Base-by-base conservation (phyloP, 495 filamentous ascomycete species). In the Aspergillus heteromorphus region DNA sequence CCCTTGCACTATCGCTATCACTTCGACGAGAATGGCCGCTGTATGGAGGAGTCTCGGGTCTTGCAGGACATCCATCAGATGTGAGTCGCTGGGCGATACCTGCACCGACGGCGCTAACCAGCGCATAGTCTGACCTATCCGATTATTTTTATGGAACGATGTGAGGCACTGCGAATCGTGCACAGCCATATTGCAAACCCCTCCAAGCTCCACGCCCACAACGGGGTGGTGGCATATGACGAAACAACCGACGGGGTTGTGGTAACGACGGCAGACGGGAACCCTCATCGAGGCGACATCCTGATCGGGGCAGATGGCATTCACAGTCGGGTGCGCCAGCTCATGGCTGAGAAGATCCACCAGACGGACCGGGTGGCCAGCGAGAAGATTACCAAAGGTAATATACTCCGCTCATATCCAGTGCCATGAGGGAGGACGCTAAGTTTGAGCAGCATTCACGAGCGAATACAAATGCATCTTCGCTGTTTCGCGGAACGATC, bases 291-390 rank as follows among this genome's bases (percentile, higher is more conserved):
- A 7, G 78, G 77, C 0, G 61, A 75, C 34, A 45, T 79, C 13
- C 54, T 81, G 2, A 63, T 77, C 7, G 78, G 76, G 0, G 70
- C 69, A 14, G 79, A 81, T 56, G 79, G 78, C 0, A 69, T 79
- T 18, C 70, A 75, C 52, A 78, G 75, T 57, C 63, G 53, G 52
- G 23, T 27, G 7, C 23, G 23, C 23, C 23, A 7, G 3, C 23
- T 27, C 7, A 27, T 27, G 23, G 4, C 3, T 27, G 23, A 4
- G 23, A 27, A 27, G 23, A 27, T 53, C 40, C 62, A 59, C 59
- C 55, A 38, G 30, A 48, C 29, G 48, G 55, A 57, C 25, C 48
- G 14, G 3, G 31, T 10, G 31, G 2, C 9, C 2, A 14, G 31
- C 13, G 31, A 10, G 13, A 14, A 34, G 13, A 34, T 34, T 10